phyloP scores from a whole-genome alignment of 23 red algal species.

The Rhodosorus marinus region DNA sequence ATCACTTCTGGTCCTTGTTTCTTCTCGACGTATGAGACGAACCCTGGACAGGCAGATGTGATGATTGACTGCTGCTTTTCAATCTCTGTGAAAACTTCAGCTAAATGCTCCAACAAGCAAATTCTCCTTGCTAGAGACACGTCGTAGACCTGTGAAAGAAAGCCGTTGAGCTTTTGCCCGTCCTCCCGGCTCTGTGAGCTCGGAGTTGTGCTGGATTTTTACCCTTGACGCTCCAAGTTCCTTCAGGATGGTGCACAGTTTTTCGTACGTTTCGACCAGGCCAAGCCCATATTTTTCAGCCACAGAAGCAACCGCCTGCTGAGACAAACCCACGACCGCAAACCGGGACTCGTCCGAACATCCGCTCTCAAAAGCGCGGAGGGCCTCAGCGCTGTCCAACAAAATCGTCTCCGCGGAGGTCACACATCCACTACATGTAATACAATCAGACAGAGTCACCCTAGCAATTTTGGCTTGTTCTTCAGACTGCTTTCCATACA shows the following conservation, averaged over 20 bases:
- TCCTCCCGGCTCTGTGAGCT: too few species aligned
- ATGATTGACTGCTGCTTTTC: not conserved
- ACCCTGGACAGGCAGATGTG: constrained; percentile 38
- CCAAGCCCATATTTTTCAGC: constrained; percentile 25
- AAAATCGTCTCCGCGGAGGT: constrained; percentile 82
- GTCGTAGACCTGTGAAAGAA: too few species aligned
- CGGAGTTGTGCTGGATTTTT: too few species aligned
- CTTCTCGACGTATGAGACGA: constrained; percentile 65
- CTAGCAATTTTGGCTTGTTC: constrained; percentile 2
- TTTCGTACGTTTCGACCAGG: too few species aligned
- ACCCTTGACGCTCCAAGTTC: too few species aligned
- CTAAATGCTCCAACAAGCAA: too few species aligned
- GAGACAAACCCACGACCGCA: constrained; percentile 21
- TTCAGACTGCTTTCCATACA: constrained; percentile 7
- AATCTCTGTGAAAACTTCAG: not conserved
- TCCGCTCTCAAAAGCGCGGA: not conserved
- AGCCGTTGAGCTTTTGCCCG: too few species aligned
- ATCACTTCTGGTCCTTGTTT: too few species aligned
- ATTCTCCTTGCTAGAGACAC: too few species aligned
- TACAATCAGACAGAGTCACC: constrained; percentile 65
- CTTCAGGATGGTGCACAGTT: too few species aligned
- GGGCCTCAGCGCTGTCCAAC: constrained; percentile 1
- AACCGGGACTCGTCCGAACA: not conserved
- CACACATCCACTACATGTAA: constrained; percentile 65
- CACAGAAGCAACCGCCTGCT: constrained; percentile 43